These are phyloP conservation scores for Auriscalpium orientale DNA, from an alignment of 768 basidiomycete species.

Conservation along the genomic window DNA sequence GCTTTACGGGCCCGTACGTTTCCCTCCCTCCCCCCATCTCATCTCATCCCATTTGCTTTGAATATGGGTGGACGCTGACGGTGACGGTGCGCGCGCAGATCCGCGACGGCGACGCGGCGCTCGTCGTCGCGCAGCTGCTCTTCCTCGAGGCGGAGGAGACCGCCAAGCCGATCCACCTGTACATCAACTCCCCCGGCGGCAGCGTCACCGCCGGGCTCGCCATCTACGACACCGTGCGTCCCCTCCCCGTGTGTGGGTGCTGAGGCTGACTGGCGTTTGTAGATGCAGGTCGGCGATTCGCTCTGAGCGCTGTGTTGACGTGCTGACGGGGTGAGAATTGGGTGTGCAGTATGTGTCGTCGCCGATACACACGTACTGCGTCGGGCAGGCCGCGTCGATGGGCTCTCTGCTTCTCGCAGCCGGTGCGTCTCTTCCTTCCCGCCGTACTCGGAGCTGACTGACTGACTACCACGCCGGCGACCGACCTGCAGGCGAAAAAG, in stretches of 20 bases:
- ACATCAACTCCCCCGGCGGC: conserved; percentile 96
- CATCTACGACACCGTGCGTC: conserved; percentile 90
- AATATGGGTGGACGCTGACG: too few relatives aligned
- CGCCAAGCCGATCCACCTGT: conserved; percentile 89
- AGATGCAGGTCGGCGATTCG: conserved; percentile 63
- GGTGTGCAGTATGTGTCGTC: conserved; percentile 68
- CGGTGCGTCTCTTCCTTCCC: conserved; percentile 30
- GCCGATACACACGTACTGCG: conserved; percentile 94
- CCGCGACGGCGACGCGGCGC: conserved; percentile 79
- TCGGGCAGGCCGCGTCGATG: conserved; percentile 95
- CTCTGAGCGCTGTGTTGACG: background rate
- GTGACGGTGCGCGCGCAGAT: conserved; percentile 45
- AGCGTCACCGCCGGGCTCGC: conserved; percentile 94
- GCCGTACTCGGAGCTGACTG: conserved; percentile 7
- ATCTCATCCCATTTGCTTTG: too few relatives aligned
- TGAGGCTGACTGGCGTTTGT: background rate
- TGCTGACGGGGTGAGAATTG: background rate
- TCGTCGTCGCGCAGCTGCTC: conserved; percentile 86
- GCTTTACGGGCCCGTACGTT: conserved; percentile 82
- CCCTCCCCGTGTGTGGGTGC: background rate
- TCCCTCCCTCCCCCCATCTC: background rate
- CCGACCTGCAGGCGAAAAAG: conserved; percentile 76
- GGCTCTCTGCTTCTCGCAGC: conserved; percentile 88
- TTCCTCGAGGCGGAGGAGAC: conserved; percentile 96
- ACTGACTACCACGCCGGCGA: too few relatives aligned